Percentiles rank a stretch among this genome's conserved stretches.
Conservation (phyloP, 2,329 filamentous ascomycete species). For the Alternaria arbusti region DNA sequence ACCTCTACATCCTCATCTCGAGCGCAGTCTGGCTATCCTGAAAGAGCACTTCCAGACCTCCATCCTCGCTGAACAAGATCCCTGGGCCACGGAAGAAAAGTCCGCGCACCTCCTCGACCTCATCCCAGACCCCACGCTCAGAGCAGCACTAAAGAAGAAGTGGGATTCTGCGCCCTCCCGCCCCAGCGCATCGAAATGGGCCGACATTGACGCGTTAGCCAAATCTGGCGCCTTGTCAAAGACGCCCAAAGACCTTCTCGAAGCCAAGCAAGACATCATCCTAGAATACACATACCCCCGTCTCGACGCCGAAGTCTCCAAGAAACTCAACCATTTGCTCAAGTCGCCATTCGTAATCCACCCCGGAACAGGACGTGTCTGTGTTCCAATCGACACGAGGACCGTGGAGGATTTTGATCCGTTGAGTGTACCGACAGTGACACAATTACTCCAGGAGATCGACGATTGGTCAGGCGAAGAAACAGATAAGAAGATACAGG, state of each 20-base stretch:
- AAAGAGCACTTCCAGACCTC: constrained; percentile 83
- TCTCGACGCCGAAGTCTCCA: constrained; percentile 95
- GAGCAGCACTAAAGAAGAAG: constrained; percentile 81
- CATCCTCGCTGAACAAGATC: constrained; percentile 84
- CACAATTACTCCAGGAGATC: constrained; percentile 80
- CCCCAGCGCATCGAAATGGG: constrained; percentile 83
- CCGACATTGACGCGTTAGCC: constrained; percentile 87
- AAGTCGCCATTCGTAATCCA: constrained; percentile 97
- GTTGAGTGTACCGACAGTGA: constrained; percentile 85
- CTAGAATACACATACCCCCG: constrained; percentile 98
- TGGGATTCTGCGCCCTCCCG: constrained; percentile 86
- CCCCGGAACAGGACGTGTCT: constrained; percentile 90
- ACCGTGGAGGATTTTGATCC: constrained; percentile 85
- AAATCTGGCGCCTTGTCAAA: constrained; percentile 76
- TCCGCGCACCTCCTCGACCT: constrained; percentile 81
- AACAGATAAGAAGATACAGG: constrained; percentile 63
- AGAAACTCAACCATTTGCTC: constrained; percentile 97
- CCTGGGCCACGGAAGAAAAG: constrained; percentile 73
- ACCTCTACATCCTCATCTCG: constrained; percentile 87
- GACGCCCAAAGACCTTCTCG: constrained; percentile 75
- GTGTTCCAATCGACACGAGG: constrained; percentile 86
- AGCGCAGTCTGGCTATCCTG: constrained; percentile 84
- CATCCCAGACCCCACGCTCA: constrained; percentile 79
- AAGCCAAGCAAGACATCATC: constrained; percentile 94
- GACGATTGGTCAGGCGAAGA: constrained; percentile 72